Conservation (phyloP, 768 basidiomycete species). For the Xerocomellus intermedius region DNA sequence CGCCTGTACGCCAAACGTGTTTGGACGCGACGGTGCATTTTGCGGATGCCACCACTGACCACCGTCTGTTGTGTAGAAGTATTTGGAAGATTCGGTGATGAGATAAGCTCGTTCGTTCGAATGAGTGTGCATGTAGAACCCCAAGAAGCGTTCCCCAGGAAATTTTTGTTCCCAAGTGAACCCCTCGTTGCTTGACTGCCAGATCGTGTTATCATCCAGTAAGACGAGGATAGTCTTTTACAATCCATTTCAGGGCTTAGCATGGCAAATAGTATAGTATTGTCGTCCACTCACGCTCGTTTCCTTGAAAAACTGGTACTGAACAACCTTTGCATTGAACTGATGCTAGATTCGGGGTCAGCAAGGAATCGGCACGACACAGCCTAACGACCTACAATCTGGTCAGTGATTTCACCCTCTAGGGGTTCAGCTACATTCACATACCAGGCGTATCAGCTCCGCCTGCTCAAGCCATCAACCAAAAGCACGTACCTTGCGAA, state of each 20-base stretch:
- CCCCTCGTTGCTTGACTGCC: conserved; percentile 96
- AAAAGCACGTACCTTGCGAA: conserved; percentile 53
- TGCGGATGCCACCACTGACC: conserved; percentile 68
- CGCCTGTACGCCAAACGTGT: conserved; percentile 70
- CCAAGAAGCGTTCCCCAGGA: conserved; percentile 65
- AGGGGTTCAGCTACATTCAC: conserved; percentile 62
- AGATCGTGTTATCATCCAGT: conserved; percentile 71
- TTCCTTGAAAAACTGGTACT: conserved; percentile 82
- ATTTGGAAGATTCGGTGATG: conserved; percentile 63
- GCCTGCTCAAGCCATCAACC: neutral
- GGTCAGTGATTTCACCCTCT: conserved; percentile 76
- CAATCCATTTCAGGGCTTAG: neutral
- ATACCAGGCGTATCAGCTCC: neutral
- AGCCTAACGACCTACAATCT: conserved; percentile 50
- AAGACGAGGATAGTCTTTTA: conserved; percentile 78
- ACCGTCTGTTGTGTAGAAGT: conserved; percentile 81
- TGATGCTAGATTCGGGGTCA: conserved; percentile 49
- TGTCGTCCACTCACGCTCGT: conserved; percentile 53
- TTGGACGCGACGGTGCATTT: conserved; percentile 68
- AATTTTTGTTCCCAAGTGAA: conserved; percentile 79
- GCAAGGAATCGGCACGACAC: neutral
- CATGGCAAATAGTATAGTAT: neutral
- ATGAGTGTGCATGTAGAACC: conserved; percentile 85
- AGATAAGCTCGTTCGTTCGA: conserved; percentile 83
- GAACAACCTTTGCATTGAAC: conserved; percentile 63